Percentiles rank a stretch among this genome's conserved stretches.
Conservation (phyloP, 768 basidiomycete genomes). For the Xerocomellus intermedius region DNA sequence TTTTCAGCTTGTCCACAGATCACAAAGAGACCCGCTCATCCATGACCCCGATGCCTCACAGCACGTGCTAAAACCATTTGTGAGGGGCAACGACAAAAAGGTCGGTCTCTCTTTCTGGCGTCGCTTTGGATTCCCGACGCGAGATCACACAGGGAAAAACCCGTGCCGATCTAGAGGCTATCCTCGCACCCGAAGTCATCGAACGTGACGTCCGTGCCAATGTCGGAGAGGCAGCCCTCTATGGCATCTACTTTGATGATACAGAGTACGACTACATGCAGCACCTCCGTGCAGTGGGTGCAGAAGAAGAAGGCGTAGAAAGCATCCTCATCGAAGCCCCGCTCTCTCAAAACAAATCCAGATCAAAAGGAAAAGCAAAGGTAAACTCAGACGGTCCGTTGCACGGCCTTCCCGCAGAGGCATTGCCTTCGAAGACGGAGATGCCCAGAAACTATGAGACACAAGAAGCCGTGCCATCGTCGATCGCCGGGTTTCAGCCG, state of each 20-base stretch:
- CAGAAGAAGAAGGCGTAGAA: constrained; percentile 78
- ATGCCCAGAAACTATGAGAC: constrained; percentile 73
- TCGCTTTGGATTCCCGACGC: not conserved
- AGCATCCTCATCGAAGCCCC: constrained; percentile 81
- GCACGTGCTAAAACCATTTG: constrained; percentile 85
- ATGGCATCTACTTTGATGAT: constrained; percentile 95
- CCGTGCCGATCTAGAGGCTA: constrained; percentile 72
- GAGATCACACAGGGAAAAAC: constrained; percentile 64
- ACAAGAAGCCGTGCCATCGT: constrained; percentile 75
- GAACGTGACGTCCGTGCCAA: constrained; percentile 49
- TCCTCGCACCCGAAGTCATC: constrained; percentile 48
- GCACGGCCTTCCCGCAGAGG: constrained; percentile 64
- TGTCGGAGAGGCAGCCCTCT: constrained; percentile 83
- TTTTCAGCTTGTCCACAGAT: constrained; percentile 96
- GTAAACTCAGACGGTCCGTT: constrained; percentile 39
- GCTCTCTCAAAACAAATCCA: constrained; percentile 35
- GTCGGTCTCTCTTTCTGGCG: constrained; percentile 30
- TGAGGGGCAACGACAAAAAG: constrained; percentile 70
- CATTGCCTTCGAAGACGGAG: constrained; percentile 69
- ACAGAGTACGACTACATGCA: constrained; percentile 98
- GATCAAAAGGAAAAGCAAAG: constrained; percentile 35
- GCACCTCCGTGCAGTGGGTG: constrained; percentile 79
- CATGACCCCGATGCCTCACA: constrained; percentile 88
- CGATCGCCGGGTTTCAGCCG: constrained; percentile 86
- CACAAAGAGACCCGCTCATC: constrained; percentile 92